Evolutionary conservation across 1,284 basidiomycete species (phyloP), one percentile per base, ranked within the genome.

Genomic region (Ustilago vetiveriae): DNA sequence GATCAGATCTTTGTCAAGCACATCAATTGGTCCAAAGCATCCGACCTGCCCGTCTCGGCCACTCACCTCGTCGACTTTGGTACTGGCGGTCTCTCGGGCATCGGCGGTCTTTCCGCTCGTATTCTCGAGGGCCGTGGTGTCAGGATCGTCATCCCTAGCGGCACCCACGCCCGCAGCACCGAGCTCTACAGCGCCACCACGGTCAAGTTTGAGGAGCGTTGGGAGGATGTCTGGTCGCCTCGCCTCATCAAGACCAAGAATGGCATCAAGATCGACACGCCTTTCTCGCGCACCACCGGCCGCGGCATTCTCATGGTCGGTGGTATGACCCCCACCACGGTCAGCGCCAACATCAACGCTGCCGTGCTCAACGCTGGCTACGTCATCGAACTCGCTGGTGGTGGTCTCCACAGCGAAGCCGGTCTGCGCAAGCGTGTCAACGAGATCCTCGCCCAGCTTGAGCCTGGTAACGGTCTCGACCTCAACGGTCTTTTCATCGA

Each of bases 241-340:
- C 85, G 85, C 50, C 85, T 98, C 32, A 90, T 98, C 53, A 93
- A 90, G 85, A 96, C 93, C 19, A 53, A 29, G 9, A 27, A 47
- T 37, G 76, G 76, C 40, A 64, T 79, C 59, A 66, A 69, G 48
- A 68, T 98, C 76, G 94, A 98, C 83, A 98, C 95, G 0, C 90
- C 93, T 6, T 95, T 96, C 86, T 96, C 94, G 51, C 91, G 95
- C 66, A 87, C 98, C 45, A 85, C 98, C 32, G 92, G 93, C 74
- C 97, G 97, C 84, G 89, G 95, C 1, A 95, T 95, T 17, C 90
- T 98, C 83, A 98, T 97, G 94, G 93, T 98, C 42, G 93, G 93
- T 43, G 96, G 95, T 71, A 98, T 98, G 96, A 77, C 76, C 6
- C 78, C 74, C 16, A 75, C 71, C 55, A 78, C 78, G 1, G 77